Evolutionary conservation across 768 basidiomycete species (phyloP), one percentile per base, ranked within the genome.

Genomic region (Tricholoma saponaceum): DNA sequence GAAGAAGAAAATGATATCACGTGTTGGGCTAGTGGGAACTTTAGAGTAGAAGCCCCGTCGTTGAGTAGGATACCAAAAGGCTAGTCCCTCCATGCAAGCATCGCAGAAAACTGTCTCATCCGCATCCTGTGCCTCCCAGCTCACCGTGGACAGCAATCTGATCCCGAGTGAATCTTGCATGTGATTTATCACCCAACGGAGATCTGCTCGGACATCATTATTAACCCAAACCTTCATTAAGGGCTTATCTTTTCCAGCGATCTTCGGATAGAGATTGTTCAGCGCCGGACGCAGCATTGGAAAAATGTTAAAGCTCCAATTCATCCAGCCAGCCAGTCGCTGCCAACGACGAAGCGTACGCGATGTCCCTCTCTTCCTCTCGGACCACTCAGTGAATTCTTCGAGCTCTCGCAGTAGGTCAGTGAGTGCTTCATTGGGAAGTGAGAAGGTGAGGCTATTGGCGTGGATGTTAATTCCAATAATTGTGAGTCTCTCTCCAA

Each of bases 221-320:
- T 71, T 76, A 46, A 74, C 26, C 39, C 59, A 69, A 4, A 76
- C 53, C 0, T 6, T 18, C 0, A 51, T n/a, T 6, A 59, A 41
- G 0, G 33, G 9, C 51, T 72, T 71, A 1, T 68, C 70, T 0
- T 20, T 51, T 1, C 43, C 55, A 1, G 41, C 23, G 0, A 70
- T 72, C 58, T 76, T 77, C 4, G 25, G 57, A 52, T 77, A 77
- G 2, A 70, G 9, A 5, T 61, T 54, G 3, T 46, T 60, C 3
- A 77, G 63, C 1, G 56, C 65, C 0, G 74, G 76, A 13, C 18
- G 22, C 2, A 23, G 2, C 3, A 10, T 2, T 20, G 8, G 25
- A 14, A 22, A 46, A 3, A 46, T 14, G 7, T 46, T 46, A 16
- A 23, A 49, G 23, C 23, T 49, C 28, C 47, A 49, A 18, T 39